These are phyloP conservation scores for Terfezia claveryi DNA, from an alignment of 495 filamentous ascomycete species.

Conservation along the genomic window DNA sequence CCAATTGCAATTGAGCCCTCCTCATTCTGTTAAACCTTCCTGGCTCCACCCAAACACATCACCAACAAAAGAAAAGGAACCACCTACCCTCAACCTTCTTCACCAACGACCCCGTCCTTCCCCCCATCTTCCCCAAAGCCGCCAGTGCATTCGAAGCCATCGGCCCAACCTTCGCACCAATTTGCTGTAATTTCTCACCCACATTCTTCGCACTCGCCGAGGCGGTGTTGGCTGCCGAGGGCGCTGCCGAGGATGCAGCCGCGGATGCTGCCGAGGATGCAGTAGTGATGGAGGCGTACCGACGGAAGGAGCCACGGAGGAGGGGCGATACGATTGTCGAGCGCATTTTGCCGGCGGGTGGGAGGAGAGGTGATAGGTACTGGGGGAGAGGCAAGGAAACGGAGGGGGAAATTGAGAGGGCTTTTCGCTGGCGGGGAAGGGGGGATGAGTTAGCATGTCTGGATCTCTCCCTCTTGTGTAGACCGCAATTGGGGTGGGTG, in stretches of 20 bases:
- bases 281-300: constrained; percentile 3
- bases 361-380: not conserved
- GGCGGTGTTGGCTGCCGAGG: constrained; percentile 26
- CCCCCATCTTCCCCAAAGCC: constrained; percentile 54
- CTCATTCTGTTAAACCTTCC: no score
- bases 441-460: not conserved
- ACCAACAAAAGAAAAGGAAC: no score
- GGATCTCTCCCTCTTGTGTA: not conserved
- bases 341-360: not conserved
- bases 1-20: no score
- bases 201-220: constrained; percentile 26
- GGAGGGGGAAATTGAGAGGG: not conserved
- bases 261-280: constrained; percentile 8
- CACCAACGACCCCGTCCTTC: constrained; percentile 61
- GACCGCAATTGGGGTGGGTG: not conserved
- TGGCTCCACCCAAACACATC: no score
- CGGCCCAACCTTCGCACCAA: not conserved
- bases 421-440: not conserved
- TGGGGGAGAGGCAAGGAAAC: constrained; percentile 1
- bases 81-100: constrained; percentile 68
- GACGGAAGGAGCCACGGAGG: no score
- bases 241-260: constrained; percentile 9
- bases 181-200: not conserved
- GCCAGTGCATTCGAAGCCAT: constrained; percentile 39
- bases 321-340: not conserved